Evolutionary conservation across 768 basidiomycete genomes (phyloP), one percentile per base, ranked within the genome.

Genomic region (Amanita molliuscula): DNA sequence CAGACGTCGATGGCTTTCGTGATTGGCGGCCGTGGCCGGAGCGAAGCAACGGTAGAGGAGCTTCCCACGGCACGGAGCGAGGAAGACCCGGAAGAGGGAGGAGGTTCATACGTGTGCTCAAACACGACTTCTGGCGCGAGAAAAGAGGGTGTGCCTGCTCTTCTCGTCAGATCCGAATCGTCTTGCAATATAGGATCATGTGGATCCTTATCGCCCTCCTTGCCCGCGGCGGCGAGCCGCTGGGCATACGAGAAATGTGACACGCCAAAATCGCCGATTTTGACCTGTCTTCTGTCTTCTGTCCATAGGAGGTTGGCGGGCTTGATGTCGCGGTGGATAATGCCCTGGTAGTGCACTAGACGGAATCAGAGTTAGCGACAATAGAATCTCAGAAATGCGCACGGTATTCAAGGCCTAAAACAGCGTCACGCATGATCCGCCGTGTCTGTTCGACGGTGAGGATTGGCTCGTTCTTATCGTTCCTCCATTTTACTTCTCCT

Each of bases 261-360:
- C 47, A 96, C 92, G 47, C 96, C 96, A 65, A 99, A 98, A 67
- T 99, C 96, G 23, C 86, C 91, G 53, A 99, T 98, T 68, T 99
- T 99, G 67, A 98, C 94, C 51, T 78, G 79, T 52, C 79, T 78
- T 47, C 88, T 82, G 68, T 95, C 88, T 23, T 76, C 75, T 2
- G 87, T 86, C 82, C 89, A 92, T 25, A 99, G 76, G 20, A 99
- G 81, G 66, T 99, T 99, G 41, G 93, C 90, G 23, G 96, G 96
- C 63, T 99, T 99, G 71, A 99, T 98, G 68, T 99, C 96, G 51
- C 96, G 89, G 67, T 99, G 96, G 44, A 99, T 97, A 65, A 99
- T 98, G 20, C 95, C 96, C 61, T 98, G 93, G 59, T 86, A 80
- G 62, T 99, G 96, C 1, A 99, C 95, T 98, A 60, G n/a, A 50